Evolutionary conservation across 177 flowering plant species (phyloP).

Genomic region (Telopea speciosissima): DNA sequence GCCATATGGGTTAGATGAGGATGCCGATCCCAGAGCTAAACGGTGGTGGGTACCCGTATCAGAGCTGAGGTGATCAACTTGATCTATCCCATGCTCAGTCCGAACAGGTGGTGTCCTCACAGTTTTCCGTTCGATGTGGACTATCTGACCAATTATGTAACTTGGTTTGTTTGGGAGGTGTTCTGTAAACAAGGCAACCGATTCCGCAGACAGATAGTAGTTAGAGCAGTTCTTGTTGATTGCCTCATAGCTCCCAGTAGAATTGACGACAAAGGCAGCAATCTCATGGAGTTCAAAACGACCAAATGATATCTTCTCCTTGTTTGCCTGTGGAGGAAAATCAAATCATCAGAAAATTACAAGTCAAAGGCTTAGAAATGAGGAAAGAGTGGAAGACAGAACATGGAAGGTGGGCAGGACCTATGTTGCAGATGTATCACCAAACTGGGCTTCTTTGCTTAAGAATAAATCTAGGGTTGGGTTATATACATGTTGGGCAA

Average conservation of each 20-base stretch:
- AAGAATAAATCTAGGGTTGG: too few species aligned
- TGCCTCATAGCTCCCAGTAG: constrained; percentile 77
- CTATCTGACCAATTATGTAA: constrained; percentile 90
- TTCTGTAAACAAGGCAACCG: constrained; percentile 80
- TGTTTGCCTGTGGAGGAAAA: constrained; percentile 61
- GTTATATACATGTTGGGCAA: too few species aligned
- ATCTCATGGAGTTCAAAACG: constrained; percentile 85
- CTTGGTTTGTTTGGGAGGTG: constrained; percentile 57
- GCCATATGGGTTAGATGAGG: constrained; percentile 51
- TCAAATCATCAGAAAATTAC: background rate
- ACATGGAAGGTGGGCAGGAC: too few species aligned
- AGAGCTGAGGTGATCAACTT: constrained; percentile 35
- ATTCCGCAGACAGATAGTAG: constrained; percentile 84
- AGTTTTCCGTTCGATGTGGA: constrained; percentile 76
- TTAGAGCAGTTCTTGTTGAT: constrained; percentile 71
- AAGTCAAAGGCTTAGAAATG: background rate
- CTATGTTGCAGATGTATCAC: too few species aligned
- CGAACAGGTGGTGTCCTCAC: constrained; percentile 31
- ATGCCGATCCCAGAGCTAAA: constrained; percentile 35
- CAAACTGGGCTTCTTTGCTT: too few species aligned
- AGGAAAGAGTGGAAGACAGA: background rate
- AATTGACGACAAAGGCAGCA: constrained; percentile 82
- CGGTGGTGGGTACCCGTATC: constrained; percentile 32
- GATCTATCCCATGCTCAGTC: constrained; percentile 34
- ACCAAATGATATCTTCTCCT: constrained; percentile 83